Percentiles rank a stretch among this genome's conserved stretches.
Evolutionary conservation across 345 rosid species (phyloP).

Genomic region (Luvunga scandens): DNA sequence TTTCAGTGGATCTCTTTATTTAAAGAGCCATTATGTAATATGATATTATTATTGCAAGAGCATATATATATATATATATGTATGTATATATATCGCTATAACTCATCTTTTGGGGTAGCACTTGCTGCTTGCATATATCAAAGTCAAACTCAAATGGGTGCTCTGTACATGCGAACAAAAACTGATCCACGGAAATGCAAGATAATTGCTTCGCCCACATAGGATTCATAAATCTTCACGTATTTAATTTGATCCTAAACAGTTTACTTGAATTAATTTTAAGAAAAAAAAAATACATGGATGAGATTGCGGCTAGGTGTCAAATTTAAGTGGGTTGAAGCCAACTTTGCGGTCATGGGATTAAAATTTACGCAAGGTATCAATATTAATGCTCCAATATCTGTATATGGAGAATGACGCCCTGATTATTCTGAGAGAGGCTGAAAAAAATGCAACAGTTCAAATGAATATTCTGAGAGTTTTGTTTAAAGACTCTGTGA

Average conservation of each 20-base stretch:
- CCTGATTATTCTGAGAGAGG: no score
- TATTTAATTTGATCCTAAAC: no score
- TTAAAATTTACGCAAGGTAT: not conserved
- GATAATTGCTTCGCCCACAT: not conserved
- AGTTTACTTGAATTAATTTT: no score
- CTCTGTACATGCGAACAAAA: not conserved
- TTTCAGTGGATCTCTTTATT: not conserved
- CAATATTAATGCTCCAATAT: no score
- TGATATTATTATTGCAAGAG: no score
- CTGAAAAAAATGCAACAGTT: no score
- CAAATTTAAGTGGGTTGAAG: not conserved
- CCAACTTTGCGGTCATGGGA: not conserved
- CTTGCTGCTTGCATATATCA: not conserved
- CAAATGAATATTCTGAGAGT: no score
- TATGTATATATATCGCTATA: no score
- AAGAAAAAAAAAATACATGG: no score
- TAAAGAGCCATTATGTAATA: not conserved
- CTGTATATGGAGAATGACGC: no score
- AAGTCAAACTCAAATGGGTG: not conserved
- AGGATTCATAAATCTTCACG: not conserved
- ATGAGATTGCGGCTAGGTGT: not conserved
- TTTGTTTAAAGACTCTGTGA: no score
- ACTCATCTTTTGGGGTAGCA: not conserved
- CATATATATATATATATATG: not conserved
- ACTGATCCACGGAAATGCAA: not conserved